Conservation (phyloP, 495 filamentous ascomycete species). For the Podospora sp. region DNA sequence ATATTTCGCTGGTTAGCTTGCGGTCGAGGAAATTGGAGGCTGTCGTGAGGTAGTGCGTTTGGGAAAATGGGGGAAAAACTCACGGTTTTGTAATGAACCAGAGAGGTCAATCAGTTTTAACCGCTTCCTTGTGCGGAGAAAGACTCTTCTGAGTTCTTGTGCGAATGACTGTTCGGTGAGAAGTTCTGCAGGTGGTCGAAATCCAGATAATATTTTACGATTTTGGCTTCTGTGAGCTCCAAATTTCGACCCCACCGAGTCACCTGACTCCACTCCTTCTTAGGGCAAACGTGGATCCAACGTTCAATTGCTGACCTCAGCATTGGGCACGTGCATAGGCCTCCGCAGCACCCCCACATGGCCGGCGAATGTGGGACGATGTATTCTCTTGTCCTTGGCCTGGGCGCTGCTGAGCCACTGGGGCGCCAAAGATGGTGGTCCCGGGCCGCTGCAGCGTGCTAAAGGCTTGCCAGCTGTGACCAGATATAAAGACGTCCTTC, state of each 20-base stretch:
- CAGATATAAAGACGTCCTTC: conserved; percentile 23
- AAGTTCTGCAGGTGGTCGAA: conserved; percentile 20
- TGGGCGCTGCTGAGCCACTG: conserved; percentile 4
- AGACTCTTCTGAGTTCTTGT: conserved; percentile 58
- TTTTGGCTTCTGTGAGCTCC: conserved; percentile 38
- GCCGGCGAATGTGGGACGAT: neutral
- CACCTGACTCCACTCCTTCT: conserved; percentile 31
- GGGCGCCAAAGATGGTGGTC: neutral
- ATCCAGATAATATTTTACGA: conserved; percentile 38
- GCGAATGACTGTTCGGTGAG: conserved; percentile 27
- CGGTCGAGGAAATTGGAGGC: neutral
- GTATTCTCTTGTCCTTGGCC: neutral
- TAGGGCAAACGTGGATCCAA: conserved; percentile 30
- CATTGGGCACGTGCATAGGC: neutral
- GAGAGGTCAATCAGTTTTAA: conserved; percentile 62
- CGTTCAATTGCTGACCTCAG: conserved; percentile 25
- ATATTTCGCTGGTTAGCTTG: conserved; percentile 14
- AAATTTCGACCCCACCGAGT: conserved; percentile 30
- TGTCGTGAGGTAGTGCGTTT: neutral
- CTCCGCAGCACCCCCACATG: neutral
- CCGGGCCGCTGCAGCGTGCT: neutral
- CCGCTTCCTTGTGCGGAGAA: conserved; percentile 58
- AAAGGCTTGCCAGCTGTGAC: conserved; percentile 11
- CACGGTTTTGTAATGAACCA: conserved; percentile 49
- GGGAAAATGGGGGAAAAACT: conserved; percentile 25